Percentiles rank a stretch among this genome's conserved stretches.
Conservation (phyloP, 1,284 basidiomycete species). For the Pascua guehoae region DNA sequence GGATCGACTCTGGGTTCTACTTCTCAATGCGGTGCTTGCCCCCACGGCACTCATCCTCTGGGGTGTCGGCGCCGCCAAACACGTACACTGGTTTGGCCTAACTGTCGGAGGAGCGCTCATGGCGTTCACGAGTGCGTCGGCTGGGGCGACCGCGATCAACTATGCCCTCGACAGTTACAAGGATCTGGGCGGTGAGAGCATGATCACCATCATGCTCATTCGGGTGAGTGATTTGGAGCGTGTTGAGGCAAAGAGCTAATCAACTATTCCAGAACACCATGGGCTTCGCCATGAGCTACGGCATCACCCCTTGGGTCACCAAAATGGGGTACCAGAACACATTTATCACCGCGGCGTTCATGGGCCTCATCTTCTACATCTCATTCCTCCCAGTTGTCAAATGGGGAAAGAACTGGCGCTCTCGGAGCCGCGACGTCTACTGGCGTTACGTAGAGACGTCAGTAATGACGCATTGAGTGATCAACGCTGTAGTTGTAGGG, state of each 20-base stretch:
- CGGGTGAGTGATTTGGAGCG: constrained; percentile 8
- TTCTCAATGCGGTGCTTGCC: constrained; percentile 18
- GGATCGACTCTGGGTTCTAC: constrained; percentile 26
- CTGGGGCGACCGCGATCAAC: constrained; percentile 24
- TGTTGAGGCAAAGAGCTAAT: no score
- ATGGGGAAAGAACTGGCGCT: constrained; percentile 21
- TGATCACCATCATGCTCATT: constrained; percentile 24
- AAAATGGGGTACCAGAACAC: constrained; percentile 20
- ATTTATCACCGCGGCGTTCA: constrained; percentile 21
- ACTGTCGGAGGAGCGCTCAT: constrained; percentile 21
- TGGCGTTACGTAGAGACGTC: constrained; percentile 21
- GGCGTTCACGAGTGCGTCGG: constrained; percentile 20
- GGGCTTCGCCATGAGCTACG: constrained; percentile 19
- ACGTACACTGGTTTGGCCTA: constrained; percentile 27
- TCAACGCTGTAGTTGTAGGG: no score
- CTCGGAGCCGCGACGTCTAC: constrained; percentile 7
- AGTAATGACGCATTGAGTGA: constrained; percentile 5
- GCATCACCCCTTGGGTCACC: constrained; percentile 24
- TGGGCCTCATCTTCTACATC: constrained; percentile 17
- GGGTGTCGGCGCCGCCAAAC: constrained; percentile 27
- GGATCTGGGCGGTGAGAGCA: constrained; percentile 23
- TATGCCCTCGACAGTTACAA: constrained; percentile 33
- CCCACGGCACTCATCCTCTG: constrained; percentile 28
- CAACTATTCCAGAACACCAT: constrained; percentile 9
- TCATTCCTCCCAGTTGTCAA: constrained; percentile 19